Evolutionary conservation across 192 early-diverging fungal species (phyloP).

Genomic region (Entomortierella lignicola): DNA sequence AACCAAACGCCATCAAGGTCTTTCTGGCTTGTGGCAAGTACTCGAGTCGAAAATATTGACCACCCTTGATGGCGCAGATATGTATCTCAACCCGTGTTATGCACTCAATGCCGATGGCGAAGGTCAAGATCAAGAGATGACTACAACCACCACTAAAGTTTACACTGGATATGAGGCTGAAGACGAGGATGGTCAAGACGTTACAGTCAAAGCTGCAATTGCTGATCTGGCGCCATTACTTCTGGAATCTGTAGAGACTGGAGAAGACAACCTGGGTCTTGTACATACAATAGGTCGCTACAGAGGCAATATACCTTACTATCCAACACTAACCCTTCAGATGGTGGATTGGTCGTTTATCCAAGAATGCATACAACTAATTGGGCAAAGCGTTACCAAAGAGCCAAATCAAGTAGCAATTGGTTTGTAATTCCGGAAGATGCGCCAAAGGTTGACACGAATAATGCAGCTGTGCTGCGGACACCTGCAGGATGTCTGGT

Average conservation of each 20-base stretch:
- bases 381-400: conserved; percentile 11
- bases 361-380: conserved; percentile 27
- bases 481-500: conserved; percentile 25
- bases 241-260: conserved; percentile 9
- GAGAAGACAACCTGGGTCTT: conserved; percentile 9
- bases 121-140: conserved; percentile 4
- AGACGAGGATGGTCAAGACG: neutral
- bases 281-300: conserved; percentile 17
- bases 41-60: conserved; percentile 14
- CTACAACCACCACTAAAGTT: neutral
- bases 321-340: conserved; percentile 13
- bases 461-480: conserved; percentile 16
- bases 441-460: conserved; percentile 10
- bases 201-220: conserved; percentile 3
- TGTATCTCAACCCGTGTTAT: conserved; percentile 22
- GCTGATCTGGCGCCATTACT: conserved; percentile 2
- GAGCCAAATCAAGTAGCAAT: conserved; percentile 7
- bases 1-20: conserved; percentile 17
- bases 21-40: conserved; percentile 23
- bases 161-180: neutral
- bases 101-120: conserved; percentile 12
- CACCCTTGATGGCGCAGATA: conserved; percentile 29
- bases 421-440: conserved; percentile 4
- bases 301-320: conserved; percentile 20
- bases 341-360: conserved; percentile 36